Evolutionary conservation across 1,284 basidiomycete genomes (phyloP), one percentile per base, ranked within the genome.

Genomic region (Trametes hirsuta): DNA sequence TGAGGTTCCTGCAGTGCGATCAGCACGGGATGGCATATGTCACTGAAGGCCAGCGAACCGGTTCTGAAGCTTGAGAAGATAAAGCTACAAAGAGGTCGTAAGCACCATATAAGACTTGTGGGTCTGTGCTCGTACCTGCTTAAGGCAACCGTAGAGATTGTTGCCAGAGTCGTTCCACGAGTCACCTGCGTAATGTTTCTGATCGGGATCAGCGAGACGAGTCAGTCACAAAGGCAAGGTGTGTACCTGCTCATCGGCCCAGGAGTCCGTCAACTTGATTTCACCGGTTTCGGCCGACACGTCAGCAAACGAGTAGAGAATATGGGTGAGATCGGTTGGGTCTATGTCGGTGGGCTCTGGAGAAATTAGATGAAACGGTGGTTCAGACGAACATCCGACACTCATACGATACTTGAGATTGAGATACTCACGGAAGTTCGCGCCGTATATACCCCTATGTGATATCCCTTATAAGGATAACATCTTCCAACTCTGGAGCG

Each of bases 241-340:
- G 25, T 61, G 15, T 24, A 90, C 90, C 81, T 93, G 81, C 69
- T 91, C 84, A 71, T 96, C 94, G 3, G 93, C 89, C 78, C 90
- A 96, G 1, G 81, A 73, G 71, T 97, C 94, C 1, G 91, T 93
- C 37, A 97, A 80, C 35, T 71, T 74, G 62, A 93, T 88, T 36
- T 76, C 77, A 1, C 93, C 93, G 1, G 86, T 85, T 25, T 82
- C 79, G 21, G 86, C 74, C 58, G 87, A 83, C 53, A 91, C 83
- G 73, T 96, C 93, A 50, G 91, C 94, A 69, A 97, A 97, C 3
- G 87, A 76, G 71, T 97, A 97, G 22, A 95, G 78, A 68, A 97
- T 85, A 70, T 95, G 93, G 62, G 83, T 84, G 75, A 85, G 83
- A 73, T 79, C 84, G 60, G 72, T 76, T 57, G 73, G 77, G 53